phyloP scores from a whole-genome alignment of 768 basidiomycete genomes.

The Lactifluus rugatus region DNA sequence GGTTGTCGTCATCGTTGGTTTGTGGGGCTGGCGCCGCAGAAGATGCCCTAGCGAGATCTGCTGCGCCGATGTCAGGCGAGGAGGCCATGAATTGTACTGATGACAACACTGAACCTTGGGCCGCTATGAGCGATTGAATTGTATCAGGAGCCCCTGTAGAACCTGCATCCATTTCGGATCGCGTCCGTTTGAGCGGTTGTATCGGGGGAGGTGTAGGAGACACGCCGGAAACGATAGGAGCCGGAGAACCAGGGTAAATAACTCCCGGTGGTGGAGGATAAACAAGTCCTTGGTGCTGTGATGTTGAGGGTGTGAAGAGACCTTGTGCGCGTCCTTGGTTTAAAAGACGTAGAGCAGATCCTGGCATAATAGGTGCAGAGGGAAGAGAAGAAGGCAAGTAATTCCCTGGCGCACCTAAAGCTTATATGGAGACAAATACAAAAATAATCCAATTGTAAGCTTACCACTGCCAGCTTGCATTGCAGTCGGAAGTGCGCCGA shows the following conservation, averaged over 20 bases:
- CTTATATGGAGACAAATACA: neutral
- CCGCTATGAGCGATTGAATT: slow-evolving; percentile 18
- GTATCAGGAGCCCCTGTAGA: slow-evolving; percentile 15
- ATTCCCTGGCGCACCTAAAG: slow-evolving; percentile 11
- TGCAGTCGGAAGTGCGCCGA: slow-evolving; percentile 50
- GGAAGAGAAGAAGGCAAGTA: slow-evolving; percentile 37
- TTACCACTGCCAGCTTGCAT: slow-evolving; percentile 20
- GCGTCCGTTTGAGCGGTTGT: slow-evolving; percentile 46
- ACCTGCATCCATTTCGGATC: slow-evolving; percentile 59
- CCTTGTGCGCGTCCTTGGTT: slow-evolving; percentile 83
- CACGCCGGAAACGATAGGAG: slow-evolving; percentile 25
- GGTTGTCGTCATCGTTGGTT: slow-evolving; percentile 48
- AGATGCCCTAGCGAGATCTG: slow-evolving; percentile 40
- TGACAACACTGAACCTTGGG: slow-evolving; percentile 10
- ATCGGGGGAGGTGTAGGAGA: slow-evolving; percentile 30
- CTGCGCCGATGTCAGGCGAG: slow-evolving; percentile 37
- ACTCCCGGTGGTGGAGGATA: slow-evolving; percentile 45
- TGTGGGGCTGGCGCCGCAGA: slow-evolving; percentile 36
- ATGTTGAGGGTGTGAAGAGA: slow-evolving; percentile 77
- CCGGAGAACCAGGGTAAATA: slow-evolving; percentile 43
- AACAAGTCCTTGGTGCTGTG: slow-evolving; percentile 38
- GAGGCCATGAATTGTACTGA: slow-evolving; percentile 26
- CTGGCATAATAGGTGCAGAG: slow-evolving; percentile 80
- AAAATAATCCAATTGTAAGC: neutral
- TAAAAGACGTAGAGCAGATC: slow-evolving; percentile 72